phyloP scores from a whole-genome alignment of 371 early-diverging fungal species.

The Syncephalastrum monosporum region DNA sequence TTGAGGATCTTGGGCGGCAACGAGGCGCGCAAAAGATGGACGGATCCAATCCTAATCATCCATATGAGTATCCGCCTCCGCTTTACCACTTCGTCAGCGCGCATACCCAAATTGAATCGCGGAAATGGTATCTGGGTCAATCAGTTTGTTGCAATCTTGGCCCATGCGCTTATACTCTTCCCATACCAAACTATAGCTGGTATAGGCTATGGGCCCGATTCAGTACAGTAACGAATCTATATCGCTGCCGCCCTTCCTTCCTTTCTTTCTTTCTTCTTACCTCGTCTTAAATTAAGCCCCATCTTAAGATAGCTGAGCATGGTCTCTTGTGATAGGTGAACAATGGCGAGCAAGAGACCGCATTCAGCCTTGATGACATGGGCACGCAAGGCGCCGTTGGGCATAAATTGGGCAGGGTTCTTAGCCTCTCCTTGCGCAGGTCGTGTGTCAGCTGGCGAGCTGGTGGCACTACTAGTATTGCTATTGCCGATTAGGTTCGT shows the following conservation, averaged over 20 bases:
- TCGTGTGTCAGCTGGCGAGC: slow-evolving; percentile 27
- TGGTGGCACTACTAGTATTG: slow-evolving; percentile 10
- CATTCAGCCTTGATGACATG: slow-evolving; percentile 55
- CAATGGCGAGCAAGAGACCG: slow-evolving; percentile 49
- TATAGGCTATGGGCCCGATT: slow-evolving; percentile 23
- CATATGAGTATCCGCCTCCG: neutral
- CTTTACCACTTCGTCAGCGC: neutral
- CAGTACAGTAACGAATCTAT: neutral
- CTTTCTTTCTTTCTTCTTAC: slow-evolving; percentile 20
- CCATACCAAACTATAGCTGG: slow-evolving; percentile 40
- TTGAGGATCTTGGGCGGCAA: slow-evolving; percentile 55
- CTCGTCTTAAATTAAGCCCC: slow-evolving; percentile 55
- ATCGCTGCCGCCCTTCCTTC: neutral
- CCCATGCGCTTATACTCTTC: slow-evolving; percentile 45
- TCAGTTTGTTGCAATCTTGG: slow-evolving; percentile 29
- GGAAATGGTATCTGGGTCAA: slow-evolving; percentile 37
- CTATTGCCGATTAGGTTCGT: slow-evolving; percentile 24
- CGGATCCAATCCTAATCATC: slow-evolving; percentile 49
- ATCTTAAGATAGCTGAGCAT: slow-evolving; percentile 57
- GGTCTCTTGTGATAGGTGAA: slow-evolving; percentile 54
- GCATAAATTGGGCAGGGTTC: slow-evolving; percentile 31
- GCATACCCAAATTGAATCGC: slow-evolving; percentile 42
- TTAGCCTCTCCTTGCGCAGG: slow-evolving; percentile 24
- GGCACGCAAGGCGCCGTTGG: slow-evolving; percentile 59
- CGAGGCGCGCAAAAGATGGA: slow-evolving; percentile 51